Percentiles rank a stretch among this genome's conserved stretches.
phyloP scores from a whole-genome alignment of 202 grass and related monocot species.

The Zoysia matrella region DNA sequence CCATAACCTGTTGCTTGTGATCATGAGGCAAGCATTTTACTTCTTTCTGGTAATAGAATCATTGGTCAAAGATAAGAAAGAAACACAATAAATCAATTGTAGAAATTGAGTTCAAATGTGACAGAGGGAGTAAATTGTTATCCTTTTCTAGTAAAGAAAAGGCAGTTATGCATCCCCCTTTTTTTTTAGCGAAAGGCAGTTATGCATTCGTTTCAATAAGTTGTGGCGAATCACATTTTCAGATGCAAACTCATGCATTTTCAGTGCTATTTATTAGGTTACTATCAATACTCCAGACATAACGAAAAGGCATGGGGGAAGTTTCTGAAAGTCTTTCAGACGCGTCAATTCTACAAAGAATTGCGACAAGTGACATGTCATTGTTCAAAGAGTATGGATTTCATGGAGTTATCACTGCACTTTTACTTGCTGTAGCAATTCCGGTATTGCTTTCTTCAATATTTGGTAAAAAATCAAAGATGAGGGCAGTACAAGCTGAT shows the following conservation, averaged over 20 bases:
- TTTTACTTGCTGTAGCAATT: slow-evolving; percentile 51
- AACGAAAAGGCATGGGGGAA: slow-evolving; percentile 42
- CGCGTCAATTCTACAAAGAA: too few relatives aligned
- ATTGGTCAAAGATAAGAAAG: too few relatives aligned
- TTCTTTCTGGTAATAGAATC: too few relatives aligned
- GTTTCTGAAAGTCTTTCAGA: slow-evolving; percentile 26
- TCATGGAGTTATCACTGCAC: slow-evolving; percentile 49
- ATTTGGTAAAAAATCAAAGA: slow-evolving; percentile 60
- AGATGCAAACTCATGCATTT: neutral
- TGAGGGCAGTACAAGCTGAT: slow-evolving; percentile 69
- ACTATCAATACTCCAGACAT: slow-evolving; percentile 27
- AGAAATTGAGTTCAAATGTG: too few relatives aligned
- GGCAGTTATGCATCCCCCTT: neutral
- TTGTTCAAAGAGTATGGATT: slow-evolving; percentile 68
- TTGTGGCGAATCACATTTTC: slow-evolving; percentile 4
- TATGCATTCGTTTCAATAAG: slow-evolving; percentile 3
- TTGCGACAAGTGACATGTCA: slow-evolving; percentile 24
- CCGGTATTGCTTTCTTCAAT: slow-evolving; percentile 50
- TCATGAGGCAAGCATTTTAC: too few relatives aligned
- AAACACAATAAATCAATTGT: too few relatives aligned
- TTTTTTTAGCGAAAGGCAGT: too few relatives aligned
- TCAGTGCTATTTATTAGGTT: slow-evolving; percentile 9
- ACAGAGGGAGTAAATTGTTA: neutral
- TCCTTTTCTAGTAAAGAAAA: neutral
- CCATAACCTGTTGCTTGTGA: too few relatives aligned